Percentiles rank a stretch among this genome's conserved stretches.
phyloP scores from a whole-genome alignment of 148 eudicot genomes.

The Dianthus caryophyllus region DNA sequence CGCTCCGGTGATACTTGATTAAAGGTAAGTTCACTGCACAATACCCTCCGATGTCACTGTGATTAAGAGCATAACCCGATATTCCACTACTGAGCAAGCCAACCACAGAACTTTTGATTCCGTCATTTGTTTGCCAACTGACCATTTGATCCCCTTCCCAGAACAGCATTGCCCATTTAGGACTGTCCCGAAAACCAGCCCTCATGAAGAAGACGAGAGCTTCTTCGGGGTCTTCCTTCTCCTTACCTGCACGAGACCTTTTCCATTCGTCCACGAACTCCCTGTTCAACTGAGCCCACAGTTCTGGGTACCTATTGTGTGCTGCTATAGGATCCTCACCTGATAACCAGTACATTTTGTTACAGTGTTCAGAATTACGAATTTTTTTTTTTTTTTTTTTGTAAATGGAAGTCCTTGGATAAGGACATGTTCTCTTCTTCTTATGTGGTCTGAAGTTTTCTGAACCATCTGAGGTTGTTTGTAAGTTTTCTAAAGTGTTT shows the following conservation, averaged over 20 bases:
- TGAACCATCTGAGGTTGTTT: no score
- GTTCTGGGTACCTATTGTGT: conserved; percentile 90
- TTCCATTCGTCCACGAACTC: conserved; percentile 92
- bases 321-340: conserved; percentile 98
- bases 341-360: conserved; percentile 20
- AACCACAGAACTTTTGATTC: conserved; percentile 89
- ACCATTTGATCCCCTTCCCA: conserved; percentile 99
- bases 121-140: conserved; percentile 96
- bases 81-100: conserved; percentile 88
- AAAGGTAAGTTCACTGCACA: conserved; percentile 87
- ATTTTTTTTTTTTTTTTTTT: no score
- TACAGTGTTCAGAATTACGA: not conserved
- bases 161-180: conserved; percentile 95
- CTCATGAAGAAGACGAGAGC: conserved; percentile 93
- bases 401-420: no score
- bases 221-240: conserved; percentile 59
- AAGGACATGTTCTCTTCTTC: no score
- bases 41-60: conserved; percentile 96
- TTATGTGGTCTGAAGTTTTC: no score
- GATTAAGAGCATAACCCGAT: conserved; percentile 88
- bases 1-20: conserved; percentile 73
- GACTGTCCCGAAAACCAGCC: conserved; percentile 87
- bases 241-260: conserved; percentile 35
- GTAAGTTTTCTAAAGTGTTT: no score
- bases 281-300: conserved; percentile 87